These are phyloP conservation scores for Pezicula radicicola DNA, from an alignment of 2,329 filamentous ascomycete species.

Conservation along the genomic window DNA sequence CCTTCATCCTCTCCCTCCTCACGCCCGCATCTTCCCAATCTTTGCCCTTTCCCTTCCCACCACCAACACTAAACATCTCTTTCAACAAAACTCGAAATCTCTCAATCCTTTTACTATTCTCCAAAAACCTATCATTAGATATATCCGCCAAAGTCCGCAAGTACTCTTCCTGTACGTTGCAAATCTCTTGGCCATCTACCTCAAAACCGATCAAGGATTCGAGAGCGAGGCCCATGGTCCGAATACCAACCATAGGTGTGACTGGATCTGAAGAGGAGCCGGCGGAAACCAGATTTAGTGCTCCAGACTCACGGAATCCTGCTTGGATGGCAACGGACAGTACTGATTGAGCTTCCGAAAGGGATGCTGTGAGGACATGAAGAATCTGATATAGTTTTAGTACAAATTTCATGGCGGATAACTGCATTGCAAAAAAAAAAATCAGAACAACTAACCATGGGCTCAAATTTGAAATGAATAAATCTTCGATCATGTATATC, in stretches of 20 bases:
- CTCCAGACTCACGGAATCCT: slow-evolving; percentile 88
- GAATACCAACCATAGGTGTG: slow-evolving; percentile 78
- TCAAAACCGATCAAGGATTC: slow-evolving; percentile 73
- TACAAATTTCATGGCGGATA: neutral
- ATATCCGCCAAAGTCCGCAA: slow-evolving; percentile 64
- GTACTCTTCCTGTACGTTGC: slow-evolving; percentile 64
- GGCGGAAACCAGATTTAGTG: slow-evolving; percentile 57
- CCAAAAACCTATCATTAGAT: slow-evolving; percentile 70
- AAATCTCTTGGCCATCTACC: slow-evolving; percentile 37
- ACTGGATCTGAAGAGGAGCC: slow-evolving; percentile 23
- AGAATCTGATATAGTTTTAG: slow-evolving; percentile 62
- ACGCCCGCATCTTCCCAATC: slow-evolving; percentile 52
- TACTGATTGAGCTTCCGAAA: slow-evolving; percentile 70
- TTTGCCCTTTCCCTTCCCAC: slow-evolving; percentile 26
- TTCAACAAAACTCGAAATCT: slow-evolving; percentile 52
- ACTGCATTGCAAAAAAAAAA: neutral
- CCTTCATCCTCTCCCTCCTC: slow-evolving; percentile 52
- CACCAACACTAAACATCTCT: slow-evolving; percentile 5
- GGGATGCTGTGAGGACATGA: slow-evolving; percentile 77
- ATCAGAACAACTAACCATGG: slow-evolving; percentile 65
- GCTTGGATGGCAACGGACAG: slow-evolving; percentile 74
- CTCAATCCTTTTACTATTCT: slow-evolving; percentile 65
- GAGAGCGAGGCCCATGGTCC: slow-evolving; percentile 77
- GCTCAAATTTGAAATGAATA: slow-evolving; percentile 90
- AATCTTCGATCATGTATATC: slow-evolving; percentile 33